phyloP scores from a whole-genome alignment of 164 flowering plant genomes.

The Vitis vinifera region DNA sequence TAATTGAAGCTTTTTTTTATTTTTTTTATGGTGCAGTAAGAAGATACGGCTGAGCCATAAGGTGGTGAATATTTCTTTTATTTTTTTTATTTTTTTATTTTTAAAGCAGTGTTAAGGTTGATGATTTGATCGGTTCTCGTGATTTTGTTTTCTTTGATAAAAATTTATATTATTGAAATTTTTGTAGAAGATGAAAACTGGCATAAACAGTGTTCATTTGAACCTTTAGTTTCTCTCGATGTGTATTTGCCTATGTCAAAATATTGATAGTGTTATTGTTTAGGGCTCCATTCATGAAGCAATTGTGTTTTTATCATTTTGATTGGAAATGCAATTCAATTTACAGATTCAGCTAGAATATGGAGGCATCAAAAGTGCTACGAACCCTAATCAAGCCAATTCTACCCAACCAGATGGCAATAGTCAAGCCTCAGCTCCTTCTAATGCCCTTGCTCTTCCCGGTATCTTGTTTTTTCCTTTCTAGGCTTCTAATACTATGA shows the following conservation, averaged over 20 bases:
- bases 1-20: conserved; percentile 1
- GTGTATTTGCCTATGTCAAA: no score
- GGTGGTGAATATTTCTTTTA: conserved; percentile 38
- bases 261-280: no score
- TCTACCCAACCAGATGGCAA: conserved; percentile 22
- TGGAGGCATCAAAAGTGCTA: conserved; percentile 43
- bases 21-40: conserved; percentile 51
- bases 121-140: no score
- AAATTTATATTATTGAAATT: background rate
- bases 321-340: background rate
- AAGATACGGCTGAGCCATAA: conserved; percentile 68
- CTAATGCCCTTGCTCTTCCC: conserved; percentile 61
- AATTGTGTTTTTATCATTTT: background rate
- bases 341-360: conserved; percentile 61
- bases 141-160: background rate
- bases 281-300: no score
- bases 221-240: no score
- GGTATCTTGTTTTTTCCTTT: conserved; percentile 36
- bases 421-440: conserved; percentile 33
- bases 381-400: conserved; percentile 21
- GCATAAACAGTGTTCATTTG: no score
- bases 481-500: background rate
- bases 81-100: background rate
- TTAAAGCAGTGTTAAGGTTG: no score
- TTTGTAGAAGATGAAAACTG: no score